Evolutionary conservation across 106 monocot genomes (phyloP), one percentile per base, ranked within the genome.

Genomic region (Dendrobium chrysotoxum): DNA sequence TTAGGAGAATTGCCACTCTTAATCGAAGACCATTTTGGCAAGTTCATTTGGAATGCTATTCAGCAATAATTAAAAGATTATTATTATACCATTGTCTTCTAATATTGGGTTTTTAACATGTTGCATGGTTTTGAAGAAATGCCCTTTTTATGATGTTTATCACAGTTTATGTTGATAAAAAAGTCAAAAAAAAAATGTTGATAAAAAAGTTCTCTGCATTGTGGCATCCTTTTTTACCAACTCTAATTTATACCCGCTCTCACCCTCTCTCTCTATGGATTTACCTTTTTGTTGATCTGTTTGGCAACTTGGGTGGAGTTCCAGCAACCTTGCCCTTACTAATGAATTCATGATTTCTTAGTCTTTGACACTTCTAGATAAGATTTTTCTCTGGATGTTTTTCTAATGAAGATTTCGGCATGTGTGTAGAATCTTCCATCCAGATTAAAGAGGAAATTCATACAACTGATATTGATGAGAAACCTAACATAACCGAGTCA

Each of bases 391-490:
- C 20, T 42, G 41, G 21, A 40, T 74, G 41, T 4, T 74, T 65
- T 70, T 70, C 70, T 74, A 42, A 74, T 74, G 11, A 74, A 28
- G 41, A 28, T 74, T 74, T 42, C 5, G 41, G 26, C 74, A 42
- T 74, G 31, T 74, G 31, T 72, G 39, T 83, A 99, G 99, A 95
- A 79, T 92, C 94, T 78, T 99, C 93, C 40, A 85, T 86, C 23
- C 95, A 95, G 75, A 80, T 86, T 80, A 99, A 91, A 82, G 99
- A 99, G 75, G 99, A 93, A 58, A 88, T 87, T 66, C 83, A 39
- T 75, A 82, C 81, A 44, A 30, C 78, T 72, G 84, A 88, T 84
- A 57, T 61, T 79, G 88, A 83, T 80, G 89, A 87, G 75, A 93
- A 90, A 81, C 86, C 80, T 78, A 76, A 7, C 77, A 25, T 85